Base-by-base conservation (phyloP, 805 yeast species). In the Metschnikowia shivogae region DNA sequence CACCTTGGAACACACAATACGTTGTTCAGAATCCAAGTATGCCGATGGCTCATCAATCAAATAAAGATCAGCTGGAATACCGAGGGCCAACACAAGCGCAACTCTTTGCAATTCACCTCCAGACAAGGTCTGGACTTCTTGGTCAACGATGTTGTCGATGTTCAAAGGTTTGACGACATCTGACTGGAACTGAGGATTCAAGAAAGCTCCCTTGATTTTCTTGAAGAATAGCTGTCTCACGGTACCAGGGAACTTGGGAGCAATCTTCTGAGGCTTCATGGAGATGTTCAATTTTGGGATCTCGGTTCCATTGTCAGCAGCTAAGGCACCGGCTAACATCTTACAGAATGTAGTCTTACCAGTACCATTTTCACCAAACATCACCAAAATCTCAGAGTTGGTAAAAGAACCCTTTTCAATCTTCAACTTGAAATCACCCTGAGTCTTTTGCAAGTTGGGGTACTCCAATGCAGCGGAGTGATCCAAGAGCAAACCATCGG, bases 31-130 rank as follows among this genome's bases (percentile, higher is more conserved):
- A 74, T 93, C 99, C 68, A 93, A 80, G 72, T 93, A 93, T 19
- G 99, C 99, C 50, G 97, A 89, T 39, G 99, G 99, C 73, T 93
- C 99, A 70, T 93, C 99, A 58, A 93, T 93, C 65, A 93, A 79
- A 67, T 93, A 93, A 56, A 93, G 87, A 69, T 93, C 99, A 26
- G 99, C 98, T 14, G 87, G 87, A 41, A 84, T 73, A 80, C 99
- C 99, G 49, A 93, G 77, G 5, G 98, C 83, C 65, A 93, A 78
- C 31, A 89, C 95, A 70, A 93, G 92, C 53, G 99, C 99, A 49
- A 93, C 99, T 77, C 99, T 86, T 75, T 93, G 99, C 75, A 93
- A 79, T 76, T 93, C 99, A 82, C 99, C 99, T 75, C 99, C 99
- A 39, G 97, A 90, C 68, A 93, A 76, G 59, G 89, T 88, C 74